phyloP scores from a whole-genome alignment of 1,139 yeast genomes.

The Yamadazyma trypodendri region DNA sequence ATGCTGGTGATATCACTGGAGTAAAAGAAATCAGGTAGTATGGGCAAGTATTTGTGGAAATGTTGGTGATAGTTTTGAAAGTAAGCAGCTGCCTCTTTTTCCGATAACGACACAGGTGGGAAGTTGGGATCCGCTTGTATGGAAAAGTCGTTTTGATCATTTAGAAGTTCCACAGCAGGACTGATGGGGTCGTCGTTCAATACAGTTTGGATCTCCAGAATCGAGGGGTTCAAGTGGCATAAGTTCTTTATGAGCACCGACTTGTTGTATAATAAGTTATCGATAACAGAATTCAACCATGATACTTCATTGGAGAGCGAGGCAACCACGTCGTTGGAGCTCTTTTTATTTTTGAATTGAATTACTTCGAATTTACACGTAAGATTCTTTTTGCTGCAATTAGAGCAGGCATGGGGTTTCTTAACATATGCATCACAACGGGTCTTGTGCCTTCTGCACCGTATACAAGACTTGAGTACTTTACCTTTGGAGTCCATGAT shows the following conservation, averaged over 20 bases:
- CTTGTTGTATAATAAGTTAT: slow-evolving; percentile 16
- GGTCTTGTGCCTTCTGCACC: slow-evolving; percentile 66
- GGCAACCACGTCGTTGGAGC: slow-evolving; percentile 30
- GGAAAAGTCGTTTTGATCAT: slow-evolving; percentile 6
- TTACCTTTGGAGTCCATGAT: slow-evolving; percentile 12
- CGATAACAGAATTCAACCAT: slow-evolving; percentile 26
- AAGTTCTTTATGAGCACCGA: slow-evolving; percentile 10
- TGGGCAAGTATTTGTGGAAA: slow-evolving; percentile 39
- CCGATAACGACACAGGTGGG: slow-evolving; percentile 25
- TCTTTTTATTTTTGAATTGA: slow-evolving; percentile 26
- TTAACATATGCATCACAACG: slow-evolving; percentile 57
- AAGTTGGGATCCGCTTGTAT: slow-evolving; percentile 6
- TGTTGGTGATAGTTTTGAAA: slow-evolving; percentile 32
- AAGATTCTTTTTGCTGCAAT: slow-evolving; percentile 51
- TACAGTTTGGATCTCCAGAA: slow-evolving; percentile 30
- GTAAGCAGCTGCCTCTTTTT: slow-evolving; percentile 26
- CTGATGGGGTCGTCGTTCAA: slow-evolving; percentile 7
- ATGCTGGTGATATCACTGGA: slow-evolving; percentile 20
- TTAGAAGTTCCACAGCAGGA: neutral
- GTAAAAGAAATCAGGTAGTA: slow-evolving; percentile 41
- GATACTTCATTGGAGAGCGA: slow-evolving; percentile 31
- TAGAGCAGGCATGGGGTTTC: slow-evolving; percentile 56
- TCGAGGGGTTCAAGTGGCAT: slow-evolving; percentile 23
- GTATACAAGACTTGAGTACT: slow-evolving; percentile 55
- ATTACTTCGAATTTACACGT: slow-evolving; percentile 52